Percentiles rank a stretch among this genome's conserved stretches.
phyloP scores from a whole-genome alignment of 2,329 filamentous ascomycete species.

The Cadophora sp. region DNA sequence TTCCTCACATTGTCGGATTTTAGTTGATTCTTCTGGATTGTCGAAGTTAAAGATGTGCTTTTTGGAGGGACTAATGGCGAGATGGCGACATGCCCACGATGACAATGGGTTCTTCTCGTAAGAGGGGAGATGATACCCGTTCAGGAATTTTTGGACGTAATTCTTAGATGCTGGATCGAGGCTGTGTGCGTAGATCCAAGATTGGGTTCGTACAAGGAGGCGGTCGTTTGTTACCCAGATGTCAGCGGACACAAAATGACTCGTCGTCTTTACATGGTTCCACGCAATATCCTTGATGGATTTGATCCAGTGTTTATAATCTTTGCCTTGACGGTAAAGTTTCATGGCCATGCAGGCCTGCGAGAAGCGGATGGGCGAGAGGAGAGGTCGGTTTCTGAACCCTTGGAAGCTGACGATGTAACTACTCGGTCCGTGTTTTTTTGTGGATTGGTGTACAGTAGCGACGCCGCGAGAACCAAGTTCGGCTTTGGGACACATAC shows the following conservation, averaged over 20 bases:
- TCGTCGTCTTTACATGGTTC: background rate
- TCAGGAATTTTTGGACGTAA: background rate
- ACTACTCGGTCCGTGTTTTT: background rate
- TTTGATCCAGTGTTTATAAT: background rate
- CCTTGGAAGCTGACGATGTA: background rate
- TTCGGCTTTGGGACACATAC: background rate
- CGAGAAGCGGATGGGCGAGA: conserved; percentile 8
- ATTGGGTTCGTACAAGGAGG: background rate
- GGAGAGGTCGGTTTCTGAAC: background rate
- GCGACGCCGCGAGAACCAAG: background rate
- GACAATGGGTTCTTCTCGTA: background rate
- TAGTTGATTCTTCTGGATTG: background rate
- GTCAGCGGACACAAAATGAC: background rate
- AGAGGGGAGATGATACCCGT: background rate
- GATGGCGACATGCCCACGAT: conserved; percentile 14
- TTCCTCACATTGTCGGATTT: background rate
- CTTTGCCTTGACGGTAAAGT: background rate
- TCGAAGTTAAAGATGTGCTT: background rate
- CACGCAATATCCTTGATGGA: background rate
- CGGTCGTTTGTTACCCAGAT: background rate
- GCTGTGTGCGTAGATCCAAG: background rate
- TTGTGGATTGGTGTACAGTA: background rate
- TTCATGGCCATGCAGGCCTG: conserved; percentile 9
- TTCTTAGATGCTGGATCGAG: background rate
- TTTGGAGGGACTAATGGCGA: background rate